These are phyloP conservation scores for Telopea speciosissima DNA, from an alignment of 177 flowering plant genomes.

Conservation along the genomic window DNA sequence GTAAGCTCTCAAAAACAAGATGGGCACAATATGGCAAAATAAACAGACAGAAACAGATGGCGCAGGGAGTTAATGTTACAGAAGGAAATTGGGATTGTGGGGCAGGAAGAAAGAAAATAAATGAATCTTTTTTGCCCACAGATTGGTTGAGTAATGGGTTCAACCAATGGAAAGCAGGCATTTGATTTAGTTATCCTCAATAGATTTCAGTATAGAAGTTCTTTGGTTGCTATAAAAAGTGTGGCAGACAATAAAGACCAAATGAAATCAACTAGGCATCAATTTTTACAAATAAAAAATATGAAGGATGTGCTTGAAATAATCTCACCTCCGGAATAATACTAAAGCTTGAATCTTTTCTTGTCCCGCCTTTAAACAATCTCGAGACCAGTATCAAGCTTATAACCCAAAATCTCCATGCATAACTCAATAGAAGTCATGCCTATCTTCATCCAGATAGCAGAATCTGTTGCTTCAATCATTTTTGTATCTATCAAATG, in stretches of 20 bases:
- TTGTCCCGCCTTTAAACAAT: not conserved
- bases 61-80: too few species aligned
- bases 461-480: not conserved
- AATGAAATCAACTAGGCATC: not conserved
- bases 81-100: too few species aligned
- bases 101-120: too few species aligned
- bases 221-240: too few species aligned
- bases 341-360: not conserved
- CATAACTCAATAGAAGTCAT: slow-evolving; percentile 2
- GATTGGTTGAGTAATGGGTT: too few species aligned
- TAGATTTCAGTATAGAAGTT: too few species aligned
- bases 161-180: too few species aligned
- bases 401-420: not conserved
- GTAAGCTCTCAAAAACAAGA: too few species aligned
- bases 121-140: too few species aligned
- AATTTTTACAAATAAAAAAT: not conserved
- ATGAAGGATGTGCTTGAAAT: not conserved
- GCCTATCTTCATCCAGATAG: not conserved
- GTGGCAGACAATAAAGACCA: not conserved
- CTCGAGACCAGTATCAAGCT: not conserved
- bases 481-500: not conserved
- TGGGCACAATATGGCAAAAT: too few species aligned
- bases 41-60: too few species aligned
- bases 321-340: slow-evolving; percentile 1
- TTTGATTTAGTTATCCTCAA: too few species aligned